phyloP scores from a whole-genome alignment of 441 rosid species.

The Erodium trifolium region DNA sequence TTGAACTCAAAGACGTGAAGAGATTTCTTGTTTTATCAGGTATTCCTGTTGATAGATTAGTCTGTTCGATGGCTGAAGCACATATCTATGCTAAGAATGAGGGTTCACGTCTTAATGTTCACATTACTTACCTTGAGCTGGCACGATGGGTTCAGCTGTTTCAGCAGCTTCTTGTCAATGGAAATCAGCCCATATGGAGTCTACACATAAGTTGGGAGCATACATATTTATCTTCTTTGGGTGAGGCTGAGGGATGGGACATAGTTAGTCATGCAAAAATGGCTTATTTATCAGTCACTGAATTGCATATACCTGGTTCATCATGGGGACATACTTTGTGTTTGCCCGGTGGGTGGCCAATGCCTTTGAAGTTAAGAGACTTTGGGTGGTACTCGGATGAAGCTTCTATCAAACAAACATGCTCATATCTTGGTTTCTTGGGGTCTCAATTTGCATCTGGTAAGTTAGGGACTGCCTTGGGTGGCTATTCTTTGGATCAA shows the following conservation, averaged over 20 bases:
- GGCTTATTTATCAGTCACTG: constrained; percentile 37
- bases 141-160: constrained; percentile 80
- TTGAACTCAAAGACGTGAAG: constrained; percentile 52
- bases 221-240: constrained; percentile 74
- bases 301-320: constrained; percentile 27
- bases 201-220: constrained; percentile 88
- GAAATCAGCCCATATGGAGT: constrained; percentile 79
- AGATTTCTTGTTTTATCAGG: constrained; percentile 71
- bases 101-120: constrained; percentile 43
- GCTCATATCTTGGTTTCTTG: constrained; percentile 72
- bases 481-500: constrained; percentile 20
- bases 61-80: constrained; percentile 82
- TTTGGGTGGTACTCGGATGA: constrained; percentile 56
- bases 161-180: constrained; percentile 68
- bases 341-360: constrained; percentile 89
- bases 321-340: constrained; percentile 33
- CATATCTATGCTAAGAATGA: constrained; percentile 62
- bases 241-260: constrained; percentile 54
- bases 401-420: constrained; percentile 67
- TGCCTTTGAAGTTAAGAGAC: constrained; percentile 58
- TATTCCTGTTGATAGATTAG: constrained; percentile 55
- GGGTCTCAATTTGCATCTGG: constrained; percentile 51
- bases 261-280: constrained; percentile 49
- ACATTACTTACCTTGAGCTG: constrained; percentile 78
- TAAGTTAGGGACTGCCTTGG: constrained; percentile 26